Conservation (phyloP, 106 monocot genomes). For the Cymbidium sinense region DNA sequence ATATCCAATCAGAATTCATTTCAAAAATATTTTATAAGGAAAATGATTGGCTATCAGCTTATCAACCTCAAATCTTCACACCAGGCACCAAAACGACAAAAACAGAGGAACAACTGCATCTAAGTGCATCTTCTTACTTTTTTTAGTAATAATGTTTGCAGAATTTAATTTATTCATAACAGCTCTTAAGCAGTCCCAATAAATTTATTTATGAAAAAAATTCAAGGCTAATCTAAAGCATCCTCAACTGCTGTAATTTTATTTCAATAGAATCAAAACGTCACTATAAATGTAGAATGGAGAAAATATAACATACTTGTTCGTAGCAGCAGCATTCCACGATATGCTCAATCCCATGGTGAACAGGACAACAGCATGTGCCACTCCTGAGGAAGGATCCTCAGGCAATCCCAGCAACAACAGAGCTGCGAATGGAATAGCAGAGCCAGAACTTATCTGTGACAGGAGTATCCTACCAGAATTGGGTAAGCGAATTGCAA, state of each 20-base stretch:
- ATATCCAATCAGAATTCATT: no score
- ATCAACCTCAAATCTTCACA: no score
- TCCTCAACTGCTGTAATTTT: neutral
- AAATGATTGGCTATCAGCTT: no score
- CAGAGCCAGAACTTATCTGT: conserved; percentile 80
- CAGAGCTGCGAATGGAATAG: conserved; percentile 71
- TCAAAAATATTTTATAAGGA: no score
- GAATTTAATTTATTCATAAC: no score
- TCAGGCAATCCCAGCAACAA: conserved; percentile 63
- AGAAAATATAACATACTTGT: conserved; percentile 49
- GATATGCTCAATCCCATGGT: conserved; percentile 84
- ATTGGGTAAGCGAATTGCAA: conserved; percentile 54
- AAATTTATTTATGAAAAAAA: neutral
- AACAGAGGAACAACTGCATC: no score
- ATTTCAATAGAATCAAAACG: neutral
- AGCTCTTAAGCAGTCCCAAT: neutral
- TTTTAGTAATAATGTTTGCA: no score
- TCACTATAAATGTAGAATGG: neutral
- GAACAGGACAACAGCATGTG: conserved; percentile 54
- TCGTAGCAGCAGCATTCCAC: conserved; percentile 90
- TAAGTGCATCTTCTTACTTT: no score
- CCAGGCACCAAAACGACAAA: no score
- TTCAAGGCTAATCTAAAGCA: neutral
- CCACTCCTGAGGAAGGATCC: conserved; percentile 45
- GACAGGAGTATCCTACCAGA: conserved; percentile 84